These are phyloP conservation scores for Arthrobotrys pseudoclavata DNA, from an alignment of 2,329 filamentous ascomycete species.

Conservation along the genomic window DNA sequence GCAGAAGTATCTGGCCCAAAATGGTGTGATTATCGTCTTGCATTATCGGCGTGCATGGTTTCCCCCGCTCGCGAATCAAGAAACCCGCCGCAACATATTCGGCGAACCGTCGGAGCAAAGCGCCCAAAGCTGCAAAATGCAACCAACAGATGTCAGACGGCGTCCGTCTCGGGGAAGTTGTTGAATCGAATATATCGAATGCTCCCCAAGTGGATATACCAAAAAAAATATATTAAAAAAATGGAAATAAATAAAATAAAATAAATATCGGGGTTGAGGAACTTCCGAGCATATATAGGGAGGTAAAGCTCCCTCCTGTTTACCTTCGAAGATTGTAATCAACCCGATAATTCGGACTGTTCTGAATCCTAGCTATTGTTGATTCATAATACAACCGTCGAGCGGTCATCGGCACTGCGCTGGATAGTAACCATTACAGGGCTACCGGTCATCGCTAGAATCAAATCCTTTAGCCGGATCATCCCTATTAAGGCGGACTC, in stretches of 20 bases:
- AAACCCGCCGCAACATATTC: conserved; percentile 21
- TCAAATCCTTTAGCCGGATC: conserved; percentile 32
- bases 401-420: conserved; percentile 31
- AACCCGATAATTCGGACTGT: no score
- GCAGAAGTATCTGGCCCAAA: no score
- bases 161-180: conserved; percentile 37
- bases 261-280: not conserved
- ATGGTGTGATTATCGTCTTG: conserved; percentile 57
- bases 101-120: conserved; percentile 27
- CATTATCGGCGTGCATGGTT: conserved; percentile 49
- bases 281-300: no score
- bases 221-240: conserved; percentile 2
- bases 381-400: not conserved
- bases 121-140: not conserved
- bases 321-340: no score
- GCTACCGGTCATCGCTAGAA: conserved; percentile 7
- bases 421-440: not conserved
- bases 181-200: no score
- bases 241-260: not conserved
- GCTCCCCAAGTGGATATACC: no score
- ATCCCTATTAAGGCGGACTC: conserved; percentile 14
- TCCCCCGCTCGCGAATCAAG: no score
- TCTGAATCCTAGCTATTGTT: no score
- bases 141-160: conserved; percentile 12
- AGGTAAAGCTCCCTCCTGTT: no score